phyloP scores from a whole-genome alignment of 176 grass and related monocot species.

The Carex myosuroides region DNA sequence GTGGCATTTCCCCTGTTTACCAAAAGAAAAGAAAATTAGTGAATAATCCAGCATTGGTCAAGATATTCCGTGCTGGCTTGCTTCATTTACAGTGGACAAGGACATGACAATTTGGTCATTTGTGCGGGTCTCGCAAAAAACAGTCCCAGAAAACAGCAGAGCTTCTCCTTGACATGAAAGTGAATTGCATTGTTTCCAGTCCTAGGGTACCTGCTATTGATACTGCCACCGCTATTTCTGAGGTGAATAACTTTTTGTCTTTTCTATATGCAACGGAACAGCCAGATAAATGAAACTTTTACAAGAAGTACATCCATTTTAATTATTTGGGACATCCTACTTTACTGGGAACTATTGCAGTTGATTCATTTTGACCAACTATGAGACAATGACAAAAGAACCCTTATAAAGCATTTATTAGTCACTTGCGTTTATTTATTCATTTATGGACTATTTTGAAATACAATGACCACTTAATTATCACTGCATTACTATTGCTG shows the following conservation, averaged over 20 bases:
- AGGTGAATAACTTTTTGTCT: constrained; percentile 36
- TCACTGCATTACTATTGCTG: not conserved
- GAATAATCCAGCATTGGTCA: not conserved
- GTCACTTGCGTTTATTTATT: not conserved
- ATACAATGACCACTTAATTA: not conserved
- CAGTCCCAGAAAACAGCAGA: constrained; percentile 97
- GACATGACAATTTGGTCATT: constrained; percentile 20
- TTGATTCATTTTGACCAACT: not conserved
- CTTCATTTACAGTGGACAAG: not conserved
- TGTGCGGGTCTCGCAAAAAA: constrained; percentile 10
- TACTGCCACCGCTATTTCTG: constrained; percentile 69
- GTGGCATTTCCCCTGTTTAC: not conserved
- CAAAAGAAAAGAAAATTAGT: not conserved
- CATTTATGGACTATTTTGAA: not conserved
- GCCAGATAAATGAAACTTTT: not conserved
- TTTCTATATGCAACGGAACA: not conserved
- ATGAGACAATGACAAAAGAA: no score
- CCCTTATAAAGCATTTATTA: not conserved
- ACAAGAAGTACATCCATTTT: not conserved
- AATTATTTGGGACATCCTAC: not conserved
- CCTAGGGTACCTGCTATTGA: constrained; percentile 74
- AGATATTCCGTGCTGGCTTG: not conserved
- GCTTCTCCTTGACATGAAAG: constrained; percentile 64
- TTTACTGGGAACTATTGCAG: not conserved
- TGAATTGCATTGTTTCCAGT: constrained; percentile 53